Conservation (phyloP, 1,284 basidiomycete species). For the Caloboletus firmus region DNA sequence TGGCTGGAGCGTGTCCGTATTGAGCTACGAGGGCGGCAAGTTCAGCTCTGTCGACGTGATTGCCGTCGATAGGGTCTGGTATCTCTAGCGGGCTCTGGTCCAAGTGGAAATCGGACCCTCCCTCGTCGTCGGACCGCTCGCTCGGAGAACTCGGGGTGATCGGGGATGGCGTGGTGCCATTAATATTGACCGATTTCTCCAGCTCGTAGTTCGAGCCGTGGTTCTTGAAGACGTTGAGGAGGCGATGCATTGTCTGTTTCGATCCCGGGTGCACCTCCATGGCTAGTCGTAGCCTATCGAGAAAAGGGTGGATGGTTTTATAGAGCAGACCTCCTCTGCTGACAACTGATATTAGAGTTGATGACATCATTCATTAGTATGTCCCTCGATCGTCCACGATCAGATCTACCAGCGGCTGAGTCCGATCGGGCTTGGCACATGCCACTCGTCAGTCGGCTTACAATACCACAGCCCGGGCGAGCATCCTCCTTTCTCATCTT, state of each 20-base stretch:
- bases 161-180: background rate
- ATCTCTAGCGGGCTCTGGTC: slow-evolving; percentile 10
- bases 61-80: slow-evolving; percentile 6
- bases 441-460: background rate
- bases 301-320: background rate
- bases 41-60: slow-evolving; percentile 12
- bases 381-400: background rate
- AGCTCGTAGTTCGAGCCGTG: background rate
- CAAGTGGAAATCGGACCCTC: background rate
- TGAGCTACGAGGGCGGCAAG: slow-evolving; percentile 41
- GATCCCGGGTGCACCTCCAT: no score
- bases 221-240: slow-evolving; percentile 9
- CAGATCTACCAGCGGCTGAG: background rate
- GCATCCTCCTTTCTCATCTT: background rate
- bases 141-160: slow-evolving; percentile 1
- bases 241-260: slow-evolving; percentile 18
- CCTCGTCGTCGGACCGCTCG: slow-evolving; percentile 1
- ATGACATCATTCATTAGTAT: slow-evolving; percentile 6
- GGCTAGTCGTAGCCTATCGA: no score
- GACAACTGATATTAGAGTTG: background rate
- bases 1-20: slow-evolving; percentile 42
- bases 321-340: background rate
- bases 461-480: background rate
- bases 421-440: background rate
- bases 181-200: background rate